A percentile compares a stretch with the other conserved stretches of the same genome.
phyloP scores from a whole-genome alignment of 2,329 filamentous ascomycete species.

The Exophiala dermatitidis region DNA sequence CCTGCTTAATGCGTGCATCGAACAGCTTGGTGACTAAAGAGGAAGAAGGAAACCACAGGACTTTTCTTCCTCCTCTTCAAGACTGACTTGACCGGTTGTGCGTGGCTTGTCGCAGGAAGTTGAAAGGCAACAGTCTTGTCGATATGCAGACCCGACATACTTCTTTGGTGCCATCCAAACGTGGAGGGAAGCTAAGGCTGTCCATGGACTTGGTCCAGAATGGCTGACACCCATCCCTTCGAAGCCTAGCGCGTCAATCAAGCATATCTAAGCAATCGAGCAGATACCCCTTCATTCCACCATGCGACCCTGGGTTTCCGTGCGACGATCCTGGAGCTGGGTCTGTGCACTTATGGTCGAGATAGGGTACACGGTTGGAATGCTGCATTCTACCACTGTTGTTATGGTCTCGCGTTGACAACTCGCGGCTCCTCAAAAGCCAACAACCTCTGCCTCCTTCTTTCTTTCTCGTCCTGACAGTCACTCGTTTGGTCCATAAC shows the following conservation, averaged over 20 bases:
- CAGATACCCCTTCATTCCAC: conserved; percentile 12
- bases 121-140: too few species aligned
- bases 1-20: too few species aligned
- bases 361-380: conserved; percentile 17
- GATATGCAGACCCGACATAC: too few species aligned
- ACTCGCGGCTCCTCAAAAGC: conserved; percentile 13
- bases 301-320: conserved; percentile 4
- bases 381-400: conserved; percentile 23
- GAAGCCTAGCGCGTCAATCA: background rate
- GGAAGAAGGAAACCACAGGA: too few species aligned
- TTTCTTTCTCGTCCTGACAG: conserved; percentile 9
- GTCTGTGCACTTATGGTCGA: conserved; percentile 15
- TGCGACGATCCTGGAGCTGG: background rate
- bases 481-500: conserved; percentile 24
- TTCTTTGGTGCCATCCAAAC: too few species aligned
- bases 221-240: background rate
- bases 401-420: conserved; percentile 14
- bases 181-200: too few species aligned
- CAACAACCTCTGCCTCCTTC: conserved; percentile 6
- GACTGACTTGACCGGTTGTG: too few species aligned
- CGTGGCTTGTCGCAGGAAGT: too few species aligned
- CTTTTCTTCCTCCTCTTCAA: too few species aligned
- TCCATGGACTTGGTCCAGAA: background rate
- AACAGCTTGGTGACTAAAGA: too few species aligned
- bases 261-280: background rate